A percentile compares a stretch with the other conserved stretches of the same genome.
Conservation (phyloP, 495 filamentous ascomycete species). For the Neurospora terricola region DNA sequence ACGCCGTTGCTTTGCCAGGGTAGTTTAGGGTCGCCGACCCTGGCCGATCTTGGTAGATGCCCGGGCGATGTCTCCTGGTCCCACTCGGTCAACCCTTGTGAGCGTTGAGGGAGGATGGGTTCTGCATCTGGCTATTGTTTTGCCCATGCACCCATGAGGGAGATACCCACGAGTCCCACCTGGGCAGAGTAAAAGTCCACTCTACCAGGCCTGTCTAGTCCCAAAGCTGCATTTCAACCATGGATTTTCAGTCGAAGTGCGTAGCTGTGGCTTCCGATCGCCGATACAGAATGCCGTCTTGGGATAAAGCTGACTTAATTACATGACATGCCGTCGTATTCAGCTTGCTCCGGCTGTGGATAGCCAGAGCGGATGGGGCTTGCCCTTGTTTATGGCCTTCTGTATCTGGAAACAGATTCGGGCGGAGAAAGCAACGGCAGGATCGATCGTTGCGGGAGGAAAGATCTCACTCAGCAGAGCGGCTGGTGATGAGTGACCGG, state of each 20-base stretch:
- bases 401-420: background rate
- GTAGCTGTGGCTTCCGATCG: background rate
- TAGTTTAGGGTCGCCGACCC: background rate
- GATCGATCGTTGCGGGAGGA: background rate
- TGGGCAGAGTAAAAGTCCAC: background rate
- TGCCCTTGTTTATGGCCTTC: background rate
- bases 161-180: background rate
- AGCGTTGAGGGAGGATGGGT: background rate
- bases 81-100: background rate
- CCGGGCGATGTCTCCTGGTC: background rate
- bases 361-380: background rate
- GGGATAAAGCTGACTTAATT: background rate
- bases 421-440: background rate
- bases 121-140: background rate
- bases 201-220: background rate
- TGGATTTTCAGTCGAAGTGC: background rate
- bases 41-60: background rate
- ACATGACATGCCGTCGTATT: background rate
- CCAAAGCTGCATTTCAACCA: background rate
- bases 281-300: background rate
- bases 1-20: background rate
- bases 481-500: background rate
- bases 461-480: background rate
- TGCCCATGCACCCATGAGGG: background rate
- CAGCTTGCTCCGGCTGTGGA: background rate